Evolutionary conservation across 495 filamentous ascomycete species (phyloP).

Genomic region (Apodospora peruviana): DNA sequence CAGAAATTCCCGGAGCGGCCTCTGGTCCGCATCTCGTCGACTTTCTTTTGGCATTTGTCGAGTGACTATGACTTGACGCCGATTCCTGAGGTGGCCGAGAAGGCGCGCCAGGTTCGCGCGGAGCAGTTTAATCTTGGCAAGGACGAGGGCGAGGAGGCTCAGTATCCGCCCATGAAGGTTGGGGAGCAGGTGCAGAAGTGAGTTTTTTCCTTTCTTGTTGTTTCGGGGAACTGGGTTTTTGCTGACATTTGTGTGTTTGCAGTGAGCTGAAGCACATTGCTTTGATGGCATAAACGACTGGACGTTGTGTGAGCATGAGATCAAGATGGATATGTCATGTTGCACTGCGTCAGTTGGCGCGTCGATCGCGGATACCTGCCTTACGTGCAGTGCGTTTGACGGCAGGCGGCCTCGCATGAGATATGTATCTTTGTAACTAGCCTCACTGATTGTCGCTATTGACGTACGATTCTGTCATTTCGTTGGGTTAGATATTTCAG

Average conservation of each 20-base stretch:
- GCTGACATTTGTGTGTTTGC: not conserved
- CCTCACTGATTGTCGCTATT: too few relatives aligned
- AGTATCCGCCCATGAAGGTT: slow-evolving; percentile 40
- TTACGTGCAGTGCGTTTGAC: too few relatives aligned
- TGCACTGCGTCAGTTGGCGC: too few relatives aligned
- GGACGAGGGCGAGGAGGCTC: slow-evolving; percentile 40
- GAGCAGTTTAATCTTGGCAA: slow-evolving; percentile 37
- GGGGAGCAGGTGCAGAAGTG: slow-evolving; percentile 43
- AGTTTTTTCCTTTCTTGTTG: not conserved
- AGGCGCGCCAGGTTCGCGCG: slow-evolving; percentile 30
- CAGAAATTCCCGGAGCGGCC: slow-evolving; percentile 34
- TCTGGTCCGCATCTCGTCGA: slow-evolving; percentile 41
- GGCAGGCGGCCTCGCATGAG: too few relatives aligned
- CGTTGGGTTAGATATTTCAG: too few relatives aligned
- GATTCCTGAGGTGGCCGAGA: slow-evolving; percentile 30
- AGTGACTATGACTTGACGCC: slow-evolving; percentile 41
- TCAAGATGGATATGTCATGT: not conserved
- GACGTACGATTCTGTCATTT: too few relatives aligned
- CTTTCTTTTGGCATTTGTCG: slow-evolving; percentile 47
- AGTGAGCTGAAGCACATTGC: slow-evolving; percentile 39
- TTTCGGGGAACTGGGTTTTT: not conserved
- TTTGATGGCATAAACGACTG: slow-evolving; percentile 30
- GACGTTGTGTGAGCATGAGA: not conserved
- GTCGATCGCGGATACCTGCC: too few relatives aligned
- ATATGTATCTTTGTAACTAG: too few relatives aligned